Conservation (phyloP, 441 rosid species). For the Adansonia grandidieri region DNA sequence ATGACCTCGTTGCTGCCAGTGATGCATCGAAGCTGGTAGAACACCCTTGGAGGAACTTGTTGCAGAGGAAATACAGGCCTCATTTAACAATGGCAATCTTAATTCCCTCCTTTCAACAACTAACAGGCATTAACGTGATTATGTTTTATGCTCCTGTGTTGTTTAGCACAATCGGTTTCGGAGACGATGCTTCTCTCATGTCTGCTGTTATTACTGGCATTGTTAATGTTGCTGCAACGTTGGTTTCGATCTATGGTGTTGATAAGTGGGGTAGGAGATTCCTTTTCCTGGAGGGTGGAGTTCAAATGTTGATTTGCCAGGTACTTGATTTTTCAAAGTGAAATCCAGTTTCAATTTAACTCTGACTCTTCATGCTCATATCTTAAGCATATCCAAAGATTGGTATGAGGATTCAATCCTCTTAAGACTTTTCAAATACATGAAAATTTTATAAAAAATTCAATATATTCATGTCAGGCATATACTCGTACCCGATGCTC, state of each 20-base stretch:
- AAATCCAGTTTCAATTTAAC: not conserved
- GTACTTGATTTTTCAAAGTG: slow-evolving; percentile 30
- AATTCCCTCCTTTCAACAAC: slow-evolving; percentile 84
- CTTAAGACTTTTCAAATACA: no score
- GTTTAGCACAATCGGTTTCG: slow-evolving; percentile 74
- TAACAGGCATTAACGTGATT: slow-evolving; percentile 81
- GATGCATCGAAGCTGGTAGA: slow-evolving; percentile 68
- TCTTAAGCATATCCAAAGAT: no score
- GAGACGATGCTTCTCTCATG: slow-evolving; percentile 65
- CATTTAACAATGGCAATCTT: slow-evolving; percentile 69
- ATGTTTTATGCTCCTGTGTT: slow-evolving; percentile 91
- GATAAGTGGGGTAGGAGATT: slow-evolving; percentile 84
- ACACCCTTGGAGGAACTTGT: slow-evolving; percentile 69
- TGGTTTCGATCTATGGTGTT: slow-evolving; percentile 73
- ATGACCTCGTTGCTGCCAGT: slow-evolving; percentile 65
- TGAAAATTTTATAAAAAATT: no score
- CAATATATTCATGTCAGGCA: no score
- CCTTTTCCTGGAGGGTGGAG: slow-evolving; percentile 80
- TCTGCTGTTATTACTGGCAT: slow-evolving; percentile 80
- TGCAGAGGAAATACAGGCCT: slow-evolving; percentile 71
- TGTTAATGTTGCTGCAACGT: slow-evolving; percentile 66
- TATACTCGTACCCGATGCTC: no score
- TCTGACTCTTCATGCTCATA: no score
- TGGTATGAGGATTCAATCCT: no score
- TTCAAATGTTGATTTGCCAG: slow-evolving; percentile 80